A percentile compares a stretch with the other conserved stretches of the same genome.
Conservation (phyloP, 106 monocot species). For the Agapanthus africanus region DNA sequence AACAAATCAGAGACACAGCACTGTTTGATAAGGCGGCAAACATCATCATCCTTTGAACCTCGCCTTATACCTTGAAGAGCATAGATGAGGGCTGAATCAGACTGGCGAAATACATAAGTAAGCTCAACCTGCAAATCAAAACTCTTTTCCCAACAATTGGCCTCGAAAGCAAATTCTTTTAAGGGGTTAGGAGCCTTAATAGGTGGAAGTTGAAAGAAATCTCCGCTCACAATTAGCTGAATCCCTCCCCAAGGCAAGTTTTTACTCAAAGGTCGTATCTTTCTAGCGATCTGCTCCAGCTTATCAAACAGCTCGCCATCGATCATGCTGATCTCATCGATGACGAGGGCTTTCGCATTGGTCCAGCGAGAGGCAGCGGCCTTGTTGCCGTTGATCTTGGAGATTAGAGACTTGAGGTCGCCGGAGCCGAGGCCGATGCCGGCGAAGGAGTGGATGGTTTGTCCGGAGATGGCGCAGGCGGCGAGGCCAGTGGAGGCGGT, state of each 20-base stretch:
- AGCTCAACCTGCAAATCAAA: constrained; percentile 4
- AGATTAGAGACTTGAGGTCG: background rate
- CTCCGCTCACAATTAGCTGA: constrained; percentile 6
- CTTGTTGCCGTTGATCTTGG: background rate
- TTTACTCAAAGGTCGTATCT: background rate
- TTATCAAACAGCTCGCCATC: constrained; percentile 2
- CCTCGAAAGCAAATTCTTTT: constrained; percentile 7
- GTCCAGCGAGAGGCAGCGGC: background rate
- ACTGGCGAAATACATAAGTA: constrained; percentile 1
- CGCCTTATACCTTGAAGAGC: background rate
- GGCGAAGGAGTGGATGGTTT: constrained; percentile 4
- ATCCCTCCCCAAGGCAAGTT: background rate
- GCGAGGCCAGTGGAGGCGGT: constrained; percentile 10
- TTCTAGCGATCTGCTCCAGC: background rate
- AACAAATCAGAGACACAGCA: background rate
- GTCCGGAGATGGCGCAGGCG: constrained; percentile 1
- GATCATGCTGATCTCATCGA: constrained; percentile 9
- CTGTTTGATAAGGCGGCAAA: background rate
- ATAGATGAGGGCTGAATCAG: background rate
- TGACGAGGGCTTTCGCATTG: background rate
- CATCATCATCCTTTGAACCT: background rate
- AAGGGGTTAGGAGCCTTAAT: background rate
- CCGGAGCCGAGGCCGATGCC: constrained; percentile 4
- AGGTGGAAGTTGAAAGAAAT: constrained; percentile 7
- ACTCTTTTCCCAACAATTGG: background rate